phyloP scores from a whole-genome alignment of 495 filamentous ascomycete species.

The Penicillium maclennaniae region DNA sequence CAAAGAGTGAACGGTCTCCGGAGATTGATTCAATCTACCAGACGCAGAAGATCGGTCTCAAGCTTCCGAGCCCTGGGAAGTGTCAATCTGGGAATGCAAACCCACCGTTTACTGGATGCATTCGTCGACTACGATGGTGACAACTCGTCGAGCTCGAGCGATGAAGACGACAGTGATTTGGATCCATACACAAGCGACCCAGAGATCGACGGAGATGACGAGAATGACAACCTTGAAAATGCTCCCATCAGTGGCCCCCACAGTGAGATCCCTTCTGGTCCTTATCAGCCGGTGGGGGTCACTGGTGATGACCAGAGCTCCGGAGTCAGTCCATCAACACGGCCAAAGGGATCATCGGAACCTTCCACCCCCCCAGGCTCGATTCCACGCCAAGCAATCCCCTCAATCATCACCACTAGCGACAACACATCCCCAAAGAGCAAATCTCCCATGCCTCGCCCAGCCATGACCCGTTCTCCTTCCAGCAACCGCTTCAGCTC shows the following conservation, averaged over 20 bases:
- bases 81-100: conserved; percentile 69
- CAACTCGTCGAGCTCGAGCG: conserved; percentile 46
- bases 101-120: conserved; percentile 64
- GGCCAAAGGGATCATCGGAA: conserved; percentile 18
- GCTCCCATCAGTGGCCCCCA: conserved; percentile 14
- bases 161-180: conserved; percentile 40
- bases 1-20: conserved; percentile 47
- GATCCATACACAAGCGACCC: conserved; percentile 36
- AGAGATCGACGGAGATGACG: conserved; percentile 30
- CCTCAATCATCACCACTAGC: conserved; percentile 46
- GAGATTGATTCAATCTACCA: conserved; percentile 44
- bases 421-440: conserved; percentile 38
- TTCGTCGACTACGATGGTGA: conserved; percentile 54
- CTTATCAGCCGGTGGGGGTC: conserved; percentile 15
- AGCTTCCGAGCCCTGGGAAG: conserved; percentile 59
- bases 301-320: conserved; percentile 21
- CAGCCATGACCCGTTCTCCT: conserved; percentile 29
- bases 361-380: background rate
- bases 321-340: conserved; percentile 8
- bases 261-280: background rate
- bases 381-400: conserved; percentile 27
- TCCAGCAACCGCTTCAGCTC: conserved; percentile 62
- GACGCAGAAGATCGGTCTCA: conserved; percentile 60
- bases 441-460: conserved; percentile 23
- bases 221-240: conserved; percentile 28